Evolutionary conservation across 345 rosid species (phyloP), one percentile per base, ranked within the genome.

Genomic region (Heritiera fomes): DNA sequence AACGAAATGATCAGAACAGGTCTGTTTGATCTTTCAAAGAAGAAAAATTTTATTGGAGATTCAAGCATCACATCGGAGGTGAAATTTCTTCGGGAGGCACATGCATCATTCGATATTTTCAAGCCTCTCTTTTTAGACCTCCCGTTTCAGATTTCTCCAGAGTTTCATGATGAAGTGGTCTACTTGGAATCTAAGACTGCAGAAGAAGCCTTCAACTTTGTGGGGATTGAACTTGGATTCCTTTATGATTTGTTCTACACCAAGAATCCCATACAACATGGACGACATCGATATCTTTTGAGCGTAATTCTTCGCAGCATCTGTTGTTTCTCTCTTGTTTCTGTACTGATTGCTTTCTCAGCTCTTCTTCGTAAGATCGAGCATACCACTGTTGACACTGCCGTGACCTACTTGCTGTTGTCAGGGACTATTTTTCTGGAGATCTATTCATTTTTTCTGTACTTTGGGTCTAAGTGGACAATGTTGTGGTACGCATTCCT

Each of bases 211-310:
- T 81, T 88, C 63, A 67, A 70, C 8, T 47, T 91, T 34, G 71
- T 87, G 1, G 90, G 85, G 73, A 80, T 72, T 17, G 90, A 85
- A 74, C 85, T 89, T 1, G 72, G 81, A 49, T 83, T 90, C 76
- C 72, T 89, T 53, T 89, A 82, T 43, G 91, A 88, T 59, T 34
- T 72, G 75, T 75, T 88, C 18, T 86, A 84, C 80, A 91, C 90
- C 76, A 91, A 91, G 81, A 85, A 82, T 11, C 58, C 68, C 1
- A 38, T 89, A 40, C 70, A 82, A n/a, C 15, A 61, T 1, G 8
- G 78, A 3, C 78, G 72, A 40, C 40, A 77, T 40, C 38, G 3
- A 1, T 34, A 34, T 34, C 38, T 0, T 34, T 2, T 34, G 3
- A 34, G 3, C 38, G 3, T 34, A 34, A 34, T 34, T 34, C 38